Percentiles rank a stretch among this genome's conserved stretches.
Conservation (phyloP, 345 rosid genomes). For the Brassica nigra region DNA sequence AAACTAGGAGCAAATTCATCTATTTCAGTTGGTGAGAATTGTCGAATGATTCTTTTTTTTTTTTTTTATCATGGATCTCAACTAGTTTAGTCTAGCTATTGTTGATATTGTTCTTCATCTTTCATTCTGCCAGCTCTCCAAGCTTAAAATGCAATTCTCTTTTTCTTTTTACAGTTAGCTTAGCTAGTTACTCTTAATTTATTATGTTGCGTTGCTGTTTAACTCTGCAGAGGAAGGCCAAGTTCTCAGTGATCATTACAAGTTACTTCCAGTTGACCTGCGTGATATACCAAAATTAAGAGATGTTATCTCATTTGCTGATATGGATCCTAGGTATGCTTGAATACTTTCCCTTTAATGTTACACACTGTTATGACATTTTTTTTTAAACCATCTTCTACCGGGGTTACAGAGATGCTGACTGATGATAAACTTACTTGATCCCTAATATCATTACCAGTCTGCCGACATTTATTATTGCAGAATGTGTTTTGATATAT, state of each 20-base stretch:
- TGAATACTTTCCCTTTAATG: not conserved
- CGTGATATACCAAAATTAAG: constrained; percentile 70
- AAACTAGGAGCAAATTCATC: constrained; percentile 72
- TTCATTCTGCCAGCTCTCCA: not conserved
- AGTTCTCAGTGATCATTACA: constrained; percentile 85
- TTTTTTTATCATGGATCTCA: not conserved
- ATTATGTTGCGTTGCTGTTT: constrained; percentile 10
- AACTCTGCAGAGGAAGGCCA: constrained; percentile 75
- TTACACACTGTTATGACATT: not conserved
- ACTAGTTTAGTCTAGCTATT: constrained; percentile 8
- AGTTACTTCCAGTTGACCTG: constrained; percentile 86
- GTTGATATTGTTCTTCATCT: not conserved
- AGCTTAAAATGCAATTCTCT: not conserved
- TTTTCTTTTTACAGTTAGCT: not conserved
- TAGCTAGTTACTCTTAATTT: constrained; percentile 1
- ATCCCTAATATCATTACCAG: constrained; percentile 70
- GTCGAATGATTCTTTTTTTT: constrained; percentile 4
- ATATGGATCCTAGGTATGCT: constrained; percentile 84
- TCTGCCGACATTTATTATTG: constrained; percentile 95
- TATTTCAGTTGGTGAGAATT: constrained; percentile 65
- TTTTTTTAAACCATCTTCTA: not conserved
- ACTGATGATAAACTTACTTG: constrained; percentile 38
- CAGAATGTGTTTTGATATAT: constrained; percentile 98
- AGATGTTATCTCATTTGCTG: constrained; percentile 67
- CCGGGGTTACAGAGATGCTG: not conserved